These are phyloP conservation scores for Mercurialis annua DNA, from an alignment of 345 rosid species.

Conservation along the genomic window DNA sequence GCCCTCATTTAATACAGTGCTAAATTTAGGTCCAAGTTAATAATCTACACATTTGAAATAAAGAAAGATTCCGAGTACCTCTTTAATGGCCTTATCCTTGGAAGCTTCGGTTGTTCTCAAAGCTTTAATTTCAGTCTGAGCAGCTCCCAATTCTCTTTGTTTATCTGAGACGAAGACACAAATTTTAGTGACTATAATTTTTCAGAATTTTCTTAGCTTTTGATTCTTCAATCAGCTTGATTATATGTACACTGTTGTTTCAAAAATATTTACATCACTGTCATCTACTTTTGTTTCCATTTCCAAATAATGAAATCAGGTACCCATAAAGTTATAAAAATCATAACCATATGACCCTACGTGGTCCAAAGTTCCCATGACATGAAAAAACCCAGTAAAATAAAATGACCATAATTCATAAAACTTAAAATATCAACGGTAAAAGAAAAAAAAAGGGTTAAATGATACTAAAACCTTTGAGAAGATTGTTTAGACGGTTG, in stretches of 20 bases:
- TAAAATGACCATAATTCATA: too few species aligned
- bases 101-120: constrained; percentile 58
- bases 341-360: too few species aligned
- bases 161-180: constrained; percentile 43
- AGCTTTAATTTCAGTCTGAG: constrained; percentile 60
- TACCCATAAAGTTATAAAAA: too few species aligned
- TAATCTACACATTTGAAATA: too few species aligned
- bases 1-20: too few species aligned
- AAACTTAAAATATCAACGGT: too few species aligned
- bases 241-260: too few species aligned
- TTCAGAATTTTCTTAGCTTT: not conserved
- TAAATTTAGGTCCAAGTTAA: too few species aligned
- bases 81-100: constrained; percentile 63
- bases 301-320: not conserved
- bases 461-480: constrained; percentile 44
- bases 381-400: not conserved
- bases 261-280: not conserved
- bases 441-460: not conserved
- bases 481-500: constrained; percentile 61
- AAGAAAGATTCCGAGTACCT: constrained; percentile 48
- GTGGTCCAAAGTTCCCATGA: too few species aligned
- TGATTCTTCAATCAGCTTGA: too few species aligned
- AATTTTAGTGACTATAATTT: not conserved
- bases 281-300: not conserved
- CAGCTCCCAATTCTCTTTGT: constrained; percentile 47